Base-by-base conservation (phyloP, 768 basidiomycete species). In the Suillus americanus region DNA sequence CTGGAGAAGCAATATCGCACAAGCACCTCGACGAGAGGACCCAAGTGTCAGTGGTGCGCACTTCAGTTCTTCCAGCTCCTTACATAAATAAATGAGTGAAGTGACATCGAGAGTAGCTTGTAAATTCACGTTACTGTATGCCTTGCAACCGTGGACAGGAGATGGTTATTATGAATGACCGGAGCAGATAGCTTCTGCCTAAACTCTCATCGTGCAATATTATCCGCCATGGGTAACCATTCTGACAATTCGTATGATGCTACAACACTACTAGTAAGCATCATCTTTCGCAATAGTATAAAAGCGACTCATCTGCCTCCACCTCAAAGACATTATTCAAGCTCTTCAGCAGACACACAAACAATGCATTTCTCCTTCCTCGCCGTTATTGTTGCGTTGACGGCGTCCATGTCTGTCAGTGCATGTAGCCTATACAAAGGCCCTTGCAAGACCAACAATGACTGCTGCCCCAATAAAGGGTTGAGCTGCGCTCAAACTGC, bases 391-490 rank as follows among this genome's bases (percentile, higher is more conserved):
- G 25, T 50, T 25, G 48, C 48, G 14, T 50, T 50, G 45, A 46
- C 10, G 3, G 25, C 23, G 0, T 50, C 48, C 25, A 25, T 25
- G 48, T 50, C 25, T 25, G 25, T 50, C 48, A 50, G 25, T 25
- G 48, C 48, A 50, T 50, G 48, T 7, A 25, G 23, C 13, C 2
- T 0, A 7, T 2, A 13, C 0, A 5, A 5, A 1, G n/a, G 4
- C 23, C 0, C 5, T 23, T 48, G 46, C 46, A 0, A 14, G 0
- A 0, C 0, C 23, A 48, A 2, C 2, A 23, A 2, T 25, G 23
- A 48, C 46, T 48, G 46, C 13, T 48, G 46, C 46, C 5, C 23
- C 12, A 1, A 7, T 6, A 1, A 14, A 48, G 5, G 1, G 0
- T 25, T 48, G 46, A 7, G 3, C 23, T 48, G 46, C 23, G 0